phyloP scores from a whole-genome alignment of 2,329 filamentous ascomycete genomes.

The Fragosphaeria purpurea region DNA sequence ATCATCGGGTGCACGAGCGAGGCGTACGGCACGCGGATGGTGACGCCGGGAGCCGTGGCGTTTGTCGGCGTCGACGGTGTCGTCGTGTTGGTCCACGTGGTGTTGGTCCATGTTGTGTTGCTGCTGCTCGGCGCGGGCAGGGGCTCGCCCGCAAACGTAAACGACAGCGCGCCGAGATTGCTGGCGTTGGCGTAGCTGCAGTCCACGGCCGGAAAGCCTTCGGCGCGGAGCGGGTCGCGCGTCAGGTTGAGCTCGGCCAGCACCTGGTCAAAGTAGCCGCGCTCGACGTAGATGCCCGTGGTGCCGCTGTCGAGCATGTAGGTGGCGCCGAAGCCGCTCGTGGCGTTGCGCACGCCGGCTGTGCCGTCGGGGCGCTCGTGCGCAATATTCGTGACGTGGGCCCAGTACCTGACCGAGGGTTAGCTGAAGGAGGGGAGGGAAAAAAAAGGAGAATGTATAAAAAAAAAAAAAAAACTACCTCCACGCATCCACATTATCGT shows the following conservation, averaged over 20 bases:
- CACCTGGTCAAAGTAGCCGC: background rate
- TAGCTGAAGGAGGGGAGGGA: too few species aligned
- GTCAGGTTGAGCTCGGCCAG: conserved; percentile 2
- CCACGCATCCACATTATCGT: conserved; percentile 1
- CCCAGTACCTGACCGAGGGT: conserved; percentile 1
- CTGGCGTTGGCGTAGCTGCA: background rate
- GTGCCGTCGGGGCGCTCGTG: background rate
- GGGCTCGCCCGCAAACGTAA: background rate
- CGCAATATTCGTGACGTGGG: background rate
- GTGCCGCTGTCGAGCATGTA: conserved; percentile 6
- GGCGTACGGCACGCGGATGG: conserved; percentile 3
- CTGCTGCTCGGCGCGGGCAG: too few species aligned
- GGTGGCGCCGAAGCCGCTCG: background rate
- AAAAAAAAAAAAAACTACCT: background rate
- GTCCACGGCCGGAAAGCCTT: conserved; percentile 5
- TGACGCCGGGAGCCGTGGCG: background rate
- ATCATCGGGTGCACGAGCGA: background rate
- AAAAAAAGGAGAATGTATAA: too few species aligned
- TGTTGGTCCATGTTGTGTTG: background rate
- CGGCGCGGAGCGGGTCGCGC: background rate
- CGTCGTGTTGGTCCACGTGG: background rate
- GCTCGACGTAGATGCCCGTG: conserved; percentile 3
- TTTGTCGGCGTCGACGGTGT: background rate
- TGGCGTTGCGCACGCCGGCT: background rate
- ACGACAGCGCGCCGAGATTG: background rate